Base-by-base conservation (phyloP, 2,329 filamentous ascomycete species). In the Madurella mycetomatis region DNA sequence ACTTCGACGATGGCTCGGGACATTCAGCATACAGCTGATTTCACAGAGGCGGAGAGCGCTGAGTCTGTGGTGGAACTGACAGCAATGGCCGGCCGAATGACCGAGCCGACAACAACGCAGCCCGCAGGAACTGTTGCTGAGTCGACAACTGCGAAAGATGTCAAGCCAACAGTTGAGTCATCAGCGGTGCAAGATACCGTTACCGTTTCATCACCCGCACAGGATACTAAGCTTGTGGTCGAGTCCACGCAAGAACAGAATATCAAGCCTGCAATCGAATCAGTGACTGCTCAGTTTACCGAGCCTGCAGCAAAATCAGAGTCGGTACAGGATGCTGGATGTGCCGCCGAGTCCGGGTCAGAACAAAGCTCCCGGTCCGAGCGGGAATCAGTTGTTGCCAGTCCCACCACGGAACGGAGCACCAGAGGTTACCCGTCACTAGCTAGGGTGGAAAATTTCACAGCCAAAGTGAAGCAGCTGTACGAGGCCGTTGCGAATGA, bases 361-460 rank as follows among this genome's bases (percentile, higher is more conserved):
- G 5, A 19, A 19, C 41, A 18, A 17, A 17, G n/a, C 41, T 13
- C 13, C 5, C 5, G 18, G 5, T 25, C n/a, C 5, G 19, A 47
- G 15, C 18, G 15, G 3, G n/a, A 34, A 15, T 44, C 25, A 5
- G 16, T 12, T 40, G 16, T 12, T 40, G 18, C 9, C 31, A 18
- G 9, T n/a, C 7, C 30, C 5, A 30, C 41, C 13, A 16, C 48
- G 9, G 41, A 25, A 43, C 16, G 12, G 8, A 34, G 17, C 19
- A 12, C 25, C 34, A 4, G 7, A 11, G n/a, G 9, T 9, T 60
- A 49, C 37, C 34, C 48, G 7, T 15, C 15, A 16, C 30, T 61
- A 32, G 53, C 59, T 5, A 32, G 55, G 12, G 45, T 50, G 9
- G 7, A 40, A 2, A n/a, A 53, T 17, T 55, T 61, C 4, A 45